Conservation (phyloP, 345 rosid genomes). For the Cardamine resedifolia region DNA sequence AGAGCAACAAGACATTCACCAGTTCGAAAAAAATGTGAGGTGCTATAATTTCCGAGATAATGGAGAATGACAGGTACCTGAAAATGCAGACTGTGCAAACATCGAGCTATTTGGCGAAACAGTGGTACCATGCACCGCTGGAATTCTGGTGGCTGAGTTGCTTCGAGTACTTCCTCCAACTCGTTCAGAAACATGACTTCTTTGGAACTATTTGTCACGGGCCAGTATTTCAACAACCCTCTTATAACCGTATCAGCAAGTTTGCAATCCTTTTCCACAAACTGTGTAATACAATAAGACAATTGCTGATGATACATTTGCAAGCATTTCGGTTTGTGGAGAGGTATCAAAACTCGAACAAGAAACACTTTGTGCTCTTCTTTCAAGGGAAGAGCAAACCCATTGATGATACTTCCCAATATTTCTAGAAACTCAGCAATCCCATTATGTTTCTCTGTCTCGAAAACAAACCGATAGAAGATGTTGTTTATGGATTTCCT, state of each 20-base stretch:
- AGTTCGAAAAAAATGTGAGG: not conserved
- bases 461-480: slow-evolving; percentile 62
- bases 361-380: slow-evolving; percentile 76
- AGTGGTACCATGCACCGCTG: slow-evolving; percentile 70
- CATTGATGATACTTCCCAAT: slow-evolving; percentile 73
- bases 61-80: slow-evolving; percentile 49
- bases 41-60: not conserved
- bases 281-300: slow-evolving; percentile 65
- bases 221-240: slow-evolving; percentile 70
- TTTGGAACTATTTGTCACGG: slow-evolving; percentile 67
- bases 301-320: slow-evolving; percentile 71
- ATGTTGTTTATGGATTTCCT: slow-evolving; percentile 69
- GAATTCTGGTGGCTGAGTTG: slow-evolving; percentile 69
- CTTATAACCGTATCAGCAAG: slow-evolving; percentile 63
- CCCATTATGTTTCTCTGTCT: slow-evolving; percentile 74
- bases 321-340: slow-evolving; percentile 71
- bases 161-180: slow-evolving; percentile 72
- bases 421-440: slow-evolving; percentile 72
- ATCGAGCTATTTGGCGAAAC: slow-evolving; percentile 64
- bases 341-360: slow-evolving; percentile 62
- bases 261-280: slow-evolving; percentile 71
- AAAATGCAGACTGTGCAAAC: slow-evolving; percentile 72
- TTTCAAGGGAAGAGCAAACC: slow-evolving; percentile 73
- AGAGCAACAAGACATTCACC: not conserved
- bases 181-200: slow-evolving; percentile 72